Conservation (phyloP, 2,329 filamentous ascomycete species). For the Pseudogymnoascus pannorum region DNA sequence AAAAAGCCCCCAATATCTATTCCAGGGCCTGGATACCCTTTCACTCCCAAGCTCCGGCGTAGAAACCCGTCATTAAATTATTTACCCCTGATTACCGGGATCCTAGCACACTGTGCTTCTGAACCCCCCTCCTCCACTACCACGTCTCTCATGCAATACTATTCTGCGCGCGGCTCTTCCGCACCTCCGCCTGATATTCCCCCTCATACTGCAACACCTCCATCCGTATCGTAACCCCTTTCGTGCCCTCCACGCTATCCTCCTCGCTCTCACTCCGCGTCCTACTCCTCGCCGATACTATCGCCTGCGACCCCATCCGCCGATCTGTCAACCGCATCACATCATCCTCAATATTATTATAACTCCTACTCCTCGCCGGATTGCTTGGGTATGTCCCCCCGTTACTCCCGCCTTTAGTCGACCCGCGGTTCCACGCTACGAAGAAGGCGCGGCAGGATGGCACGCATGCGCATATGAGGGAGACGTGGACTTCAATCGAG, state of each 20-base stretch:
- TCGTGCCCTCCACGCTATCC: neutral
- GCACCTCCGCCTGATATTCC: neutral
- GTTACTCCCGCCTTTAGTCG: neutral
- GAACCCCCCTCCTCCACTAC: neutral
- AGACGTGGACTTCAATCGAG: neutral
- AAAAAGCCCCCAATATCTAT: neutral
- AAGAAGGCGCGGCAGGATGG: neutral
- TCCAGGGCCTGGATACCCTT: neutral
- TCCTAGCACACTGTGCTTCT: neutral
- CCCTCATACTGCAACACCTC: constrained; percentile 2
- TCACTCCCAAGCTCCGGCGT: neutral
- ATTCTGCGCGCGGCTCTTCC: neutral
- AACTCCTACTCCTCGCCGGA: neutral
- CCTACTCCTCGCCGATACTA: neutral
- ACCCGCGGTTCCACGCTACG: neutral
- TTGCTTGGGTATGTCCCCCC: neutral
- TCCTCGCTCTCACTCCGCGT: neutral
- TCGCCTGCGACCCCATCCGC: neutral
- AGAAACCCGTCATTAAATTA: neutral
- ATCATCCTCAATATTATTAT: constrained; percentile 6
- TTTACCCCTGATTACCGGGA: neutral
- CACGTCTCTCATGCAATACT: neutral
- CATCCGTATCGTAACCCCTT: constrained; percentile 6
- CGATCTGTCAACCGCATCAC: neutral
- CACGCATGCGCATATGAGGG: neutral